Conservation (phyloP, 2,329 filamentous ascomycete species). For the Diaporthe longicolla region DNA sequence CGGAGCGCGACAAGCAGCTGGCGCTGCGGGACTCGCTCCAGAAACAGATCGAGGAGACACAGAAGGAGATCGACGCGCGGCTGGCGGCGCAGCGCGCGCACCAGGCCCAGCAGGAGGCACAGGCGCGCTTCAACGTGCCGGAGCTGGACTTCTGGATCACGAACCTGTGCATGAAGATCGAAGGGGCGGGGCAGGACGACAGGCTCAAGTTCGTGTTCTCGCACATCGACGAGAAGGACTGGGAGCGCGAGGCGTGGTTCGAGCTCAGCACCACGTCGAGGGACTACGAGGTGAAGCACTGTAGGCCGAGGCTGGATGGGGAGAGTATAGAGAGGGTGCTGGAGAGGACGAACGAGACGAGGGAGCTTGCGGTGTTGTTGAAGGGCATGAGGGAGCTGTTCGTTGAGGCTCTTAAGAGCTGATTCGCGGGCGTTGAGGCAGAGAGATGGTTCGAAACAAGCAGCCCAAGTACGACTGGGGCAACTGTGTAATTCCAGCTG, state of each 20-base stretch:
- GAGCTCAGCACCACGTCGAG: constrained; percentile 85
- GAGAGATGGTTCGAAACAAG: not conserved
- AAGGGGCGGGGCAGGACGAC: constrained; percentile 88
- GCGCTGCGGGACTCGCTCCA: constrained; percentile 69
- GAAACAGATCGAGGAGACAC: constrained; percentile 75
- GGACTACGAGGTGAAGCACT: constrained; percentile 88
- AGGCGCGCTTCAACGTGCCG: constrained; percentile 89
- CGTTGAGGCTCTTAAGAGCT: constrained; percentile 74
- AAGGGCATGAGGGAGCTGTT: constrained; percentile 89
- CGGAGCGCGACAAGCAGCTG: constrained; percentile 73
- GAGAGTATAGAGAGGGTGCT: constrained; percentile 83
- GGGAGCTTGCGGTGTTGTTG: constrained; percentile 79
- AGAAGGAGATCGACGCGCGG: constrained; percentile 77
- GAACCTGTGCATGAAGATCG: constrained; percentile 89
- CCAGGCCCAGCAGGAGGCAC: constrained; percentile 82
- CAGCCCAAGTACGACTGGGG: not conserved
- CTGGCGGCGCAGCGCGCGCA: constrained; percentile 80
- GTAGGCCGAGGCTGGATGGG: constrained; percentile 84
- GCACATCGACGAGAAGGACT: constrained; percentile 87
- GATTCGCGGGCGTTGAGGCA: constrained; percentile 23
- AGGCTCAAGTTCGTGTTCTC: constrained; percentile 91
- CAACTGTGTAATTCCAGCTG: not conserved
- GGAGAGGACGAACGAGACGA: constrained; percentile 84
- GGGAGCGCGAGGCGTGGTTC: constrained; percentile 93
- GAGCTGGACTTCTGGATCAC: constrained; percentile 97